Percentiles rank a stretch among this genome's conserved stretches.
Conservation (phyloP, 768 basidiomycete species). For the Psilocybe sp. region DNA sequence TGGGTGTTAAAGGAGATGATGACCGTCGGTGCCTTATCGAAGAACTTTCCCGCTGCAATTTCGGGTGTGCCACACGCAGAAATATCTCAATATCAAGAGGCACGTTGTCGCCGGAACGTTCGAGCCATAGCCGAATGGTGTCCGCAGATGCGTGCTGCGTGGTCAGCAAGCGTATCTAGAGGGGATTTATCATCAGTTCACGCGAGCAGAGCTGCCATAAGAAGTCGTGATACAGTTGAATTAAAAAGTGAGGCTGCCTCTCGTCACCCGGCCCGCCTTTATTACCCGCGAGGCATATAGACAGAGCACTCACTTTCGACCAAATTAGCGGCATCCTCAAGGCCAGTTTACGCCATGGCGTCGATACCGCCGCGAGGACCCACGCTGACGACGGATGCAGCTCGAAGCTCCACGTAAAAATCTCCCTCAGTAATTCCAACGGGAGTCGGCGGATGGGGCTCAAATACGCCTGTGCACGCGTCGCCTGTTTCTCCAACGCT, state of each 20-base stretch:
- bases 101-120: conserved; percentile 67
- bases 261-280: conserved; percentile 3
- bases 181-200: conserved; percentile 9
- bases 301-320: conserved; percentile 60
- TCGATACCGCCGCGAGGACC: conserved; percentile 69
- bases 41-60: conserved; percentile 19
- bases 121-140: conserved; percentile 79
- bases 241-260: no score
- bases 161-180: conserved; percentile 67
- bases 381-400: conserved; percentile 73
- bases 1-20: conserved; percentile 25
- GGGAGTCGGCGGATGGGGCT: conserved; percentile 73
- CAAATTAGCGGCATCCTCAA: conserved; percentile 68
- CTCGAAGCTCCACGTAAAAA: conserved; percentile 70
- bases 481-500: conserved; percentile 45
- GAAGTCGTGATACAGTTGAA: no score
- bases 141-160: conserved; percentile 70
- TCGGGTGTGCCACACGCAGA: conserved; percentile 47
- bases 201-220: conserved; percentile 5
- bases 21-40: conserved; percentile 26
- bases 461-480: conserved; percentile 58
- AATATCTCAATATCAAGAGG: conserved; percentile 82
- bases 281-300: conserved; percentile 12
- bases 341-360: conserved; percentile 62
- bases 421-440: conserved; percentile 66